Evolutionary conservation across 1,284 basidiomycete species (phyloP).

Genomic region (Cryptococcus hybrid): DNA sequence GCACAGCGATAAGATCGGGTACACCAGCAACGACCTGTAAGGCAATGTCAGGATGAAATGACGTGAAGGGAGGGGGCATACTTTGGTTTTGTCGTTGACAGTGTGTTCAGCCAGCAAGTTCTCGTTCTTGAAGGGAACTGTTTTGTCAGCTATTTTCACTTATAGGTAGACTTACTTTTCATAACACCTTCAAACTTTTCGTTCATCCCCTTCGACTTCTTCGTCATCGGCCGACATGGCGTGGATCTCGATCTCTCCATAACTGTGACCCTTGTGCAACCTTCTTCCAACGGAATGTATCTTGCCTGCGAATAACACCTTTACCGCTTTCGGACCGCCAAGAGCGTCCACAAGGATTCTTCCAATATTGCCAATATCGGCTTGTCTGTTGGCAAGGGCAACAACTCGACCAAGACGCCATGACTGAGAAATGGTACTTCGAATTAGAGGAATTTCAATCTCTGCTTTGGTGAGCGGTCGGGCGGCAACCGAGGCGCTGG

Average conservation of each 20-base stretch:
- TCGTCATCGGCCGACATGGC: slow-evolving; percentile 55
- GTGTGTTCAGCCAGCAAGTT: slow-evolving; percentile 56
- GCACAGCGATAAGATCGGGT: slow-evolving; percentile 59
- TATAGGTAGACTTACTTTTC: slow-evolving; percentile 18
- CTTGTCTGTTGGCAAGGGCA: slow-evolving; percentile 51
- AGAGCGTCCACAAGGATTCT: slow-evolving; percentile 54
- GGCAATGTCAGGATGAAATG: not conserved
- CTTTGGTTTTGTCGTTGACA: slow-evolving; percentile 42
- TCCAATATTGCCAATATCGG: slow-evolving; percentile 32
- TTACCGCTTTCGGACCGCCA: slow-evolving; percentile 56
- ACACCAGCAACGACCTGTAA: slow-evolving; percentile 54
- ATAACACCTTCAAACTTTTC: slow-evolving; percentile 20
- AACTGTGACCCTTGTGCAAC: slow-evolving; percentile 56
- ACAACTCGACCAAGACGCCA: slow-evolving; percentile 59
- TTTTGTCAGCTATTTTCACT: no score
- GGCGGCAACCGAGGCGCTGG: slow-evolving; percentile 23
- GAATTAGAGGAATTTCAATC: slow-evolving; percentile 32
- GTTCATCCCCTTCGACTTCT: slow-evolving; percentile 29
- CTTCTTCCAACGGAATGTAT: slow-evolving; percentile 56
- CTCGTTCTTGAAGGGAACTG: slow-evolving; percentile 62
- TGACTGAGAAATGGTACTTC: slow-evolving; percentile 56
- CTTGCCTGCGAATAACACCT: slow-evolving; percentile 58
- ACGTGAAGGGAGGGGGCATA: slow-evolving; percentile 4
- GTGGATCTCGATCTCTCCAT: slow-evolving; percentile 56
- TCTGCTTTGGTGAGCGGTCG: slow-evolving; percentile 18